Percentiles rank a stretch among this genome's conserved stretches.
phyloP scores from a whole-genome alignment of 805 yeast genomes.

The Ogataea angusta region DNA sequence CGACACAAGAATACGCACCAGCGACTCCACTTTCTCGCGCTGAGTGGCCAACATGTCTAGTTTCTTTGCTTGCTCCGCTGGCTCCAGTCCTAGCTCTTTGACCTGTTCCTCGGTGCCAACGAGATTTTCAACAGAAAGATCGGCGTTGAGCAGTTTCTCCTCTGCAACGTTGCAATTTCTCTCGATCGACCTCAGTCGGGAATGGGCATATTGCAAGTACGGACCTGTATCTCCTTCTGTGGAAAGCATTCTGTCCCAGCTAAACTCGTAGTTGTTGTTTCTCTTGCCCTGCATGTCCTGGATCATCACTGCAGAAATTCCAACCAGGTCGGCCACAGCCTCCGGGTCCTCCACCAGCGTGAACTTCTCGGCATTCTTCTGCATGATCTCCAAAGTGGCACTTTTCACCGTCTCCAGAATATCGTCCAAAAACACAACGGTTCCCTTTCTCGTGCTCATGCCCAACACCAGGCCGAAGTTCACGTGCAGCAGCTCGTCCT shows the following conservation, averaged over 20 bases:
- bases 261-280: conserved; percentile 91
- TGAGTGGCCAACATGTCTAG: conserved; percentile 28
- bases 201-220: conserved; percentile 96
- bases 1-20: conserved; percentile 77
- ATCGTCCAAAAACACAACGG: conserved; percentile 94
- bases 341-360: conserved; percentile 93
- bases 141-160: conserved; percentile 26
- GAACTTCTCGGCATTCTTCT: conserved; percentile 84
- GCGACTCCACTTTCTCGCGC: conserved; percentile 39
- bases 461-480: conserved; percentile 98
- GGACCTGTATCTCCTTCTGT: conserved; percentile 99
- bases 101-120: conserved; percentile 30
- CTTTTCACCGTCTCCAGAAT: conserved; percentile 91
- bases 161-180: conserved; percentile 65
- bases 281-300: conserved; percentile 99
- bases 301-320: conserved; percentile 96
- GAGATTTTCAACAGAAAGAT: conserved; percentile 30
- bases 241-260: conserved; percentile 97
- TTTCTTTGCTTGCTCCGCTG: conserved; percentile 31
- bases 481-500: conserved; percentile 61
- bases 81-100: conserved; percentile 21
- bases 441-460: conserved; percentile 97
- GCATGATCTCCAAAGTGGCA: conserved; percentile 95
- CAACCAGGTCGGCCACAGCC: conserved; percentile 89
- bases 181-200: conserved; percentile 91